These are phyloP conservation scores for Puccinia hordei DNA, from an alignment of 1,284 basidiomycete species.

Conservation along the genomic window DNA sequence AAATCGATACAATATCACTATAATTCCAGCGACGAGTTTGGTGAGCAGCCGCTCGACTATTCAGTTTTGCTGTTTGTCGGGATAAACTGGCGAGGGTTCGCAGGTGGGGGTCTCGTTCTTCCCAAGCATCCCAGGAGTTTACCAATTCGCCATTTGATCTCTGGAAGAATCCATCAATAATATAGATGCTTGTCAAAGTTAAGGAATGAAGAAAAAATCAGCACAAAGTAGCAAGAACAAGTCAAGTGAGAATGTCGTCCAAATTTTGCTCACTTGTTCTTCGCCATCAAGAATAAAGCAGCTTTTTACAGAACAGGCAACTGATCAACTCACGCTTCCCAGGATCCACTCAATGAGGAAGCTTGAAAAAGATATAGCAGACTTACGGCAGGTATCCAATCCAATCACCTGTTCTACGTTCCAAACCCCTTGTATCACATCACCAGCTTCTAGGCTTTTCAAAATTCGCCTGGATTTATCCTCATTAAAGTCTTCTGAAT, in stretches of 20 bases:
- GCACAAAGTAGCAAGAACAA: constrained; percentile 68
- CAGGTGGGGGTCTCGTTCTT: constrained; percentile 62
- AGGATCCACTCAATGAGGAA: constrained; percentile 6
- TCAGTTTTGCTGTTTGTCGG: constrained; percentile 76
- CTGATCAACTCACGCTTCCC: not conserved
- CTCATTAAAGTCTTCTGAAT: constrained; percentile 59
- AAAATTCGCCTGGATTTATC: constrained; percentile 69
- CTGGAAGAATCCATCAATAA: constrained; percentile 89
- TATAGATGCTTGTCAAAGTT: constrained; percentile 69
- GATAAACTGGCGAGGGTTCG: constrained; percentile 70
- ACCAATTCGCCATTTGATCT: constrained; percentile 83
- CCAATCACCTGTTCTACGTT: constrained; percentile 54
- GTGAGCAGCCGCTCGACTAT: constrained; percentile 58
- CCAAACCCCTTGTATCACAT: constrained; percentile 82
- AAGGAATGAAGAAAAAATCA: not conserved
- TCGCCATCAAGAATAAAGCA: constrained; percentile 49
- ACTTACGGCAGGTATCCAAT: constrained; percentile 49
- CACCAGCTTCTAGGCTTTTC: constrained; percentile 73
- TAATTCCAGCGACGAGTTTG: constrained; percentile 68
- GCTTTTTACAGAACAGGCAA: constrained; percentile 1
- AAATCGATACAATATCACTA: constrained; percentile 73
- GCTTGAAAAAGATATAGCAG: not conserved
- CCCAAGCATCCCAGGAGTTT: constrained; percentile 79
- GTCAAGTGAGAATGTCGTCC: constrained; percentile 82
- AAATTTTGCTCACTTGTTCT: constrained; percentile 28